Evolutionary conservation across 1,284 basidiomycete genomes (phyloP).

Genomic region (Mycena sp.): DNA sequence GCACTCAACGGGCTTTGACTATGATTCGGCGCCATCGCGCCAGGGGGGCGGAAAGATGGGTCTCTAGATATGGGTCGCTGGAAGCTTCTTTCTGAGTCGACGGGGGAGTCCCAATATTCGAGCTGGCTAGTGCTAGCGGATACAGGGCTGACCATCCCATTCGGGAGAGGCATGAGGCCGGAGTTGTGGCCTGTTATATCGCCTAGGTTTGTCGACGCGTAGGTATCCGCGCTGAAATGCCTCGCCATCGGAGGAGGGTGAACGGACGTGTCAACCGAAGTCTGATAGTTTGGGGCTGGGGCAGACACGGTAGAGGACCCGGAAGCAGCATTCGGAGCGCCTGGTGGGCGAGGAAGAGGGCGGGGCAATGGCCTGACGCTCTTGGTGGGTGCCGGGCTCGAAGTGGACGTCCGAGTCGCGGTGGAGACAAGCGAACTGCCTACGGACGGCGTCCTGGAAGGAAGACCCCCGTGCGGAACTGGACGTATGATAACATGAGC

Average conservation of each 20-base stretch:
- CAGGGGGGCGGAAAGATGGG: conserved; percentile 2
- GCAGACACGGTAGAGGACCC: not conserved
- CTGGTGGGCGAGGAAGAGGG: conserved; percentile 19
- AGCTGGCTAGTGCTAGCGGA: conserved; percentile 21
- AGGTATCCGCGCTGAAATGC: not conserved
- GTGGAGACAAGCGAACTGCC: not conserved
- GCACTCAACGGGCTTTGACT: not conserved
- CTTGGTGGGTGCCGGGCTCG: conserved; percentile 26
- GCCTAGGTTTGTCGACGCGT: conserved; percentile 8
- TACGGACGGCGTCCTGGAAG: conserved; percentile 4
- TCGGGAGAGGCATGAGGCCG: not conserved
- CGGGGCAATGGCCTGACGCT: not conserved
- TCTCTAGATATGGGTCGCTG: conserved; percentile 17
- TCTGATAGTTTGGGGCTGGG: not conserved
- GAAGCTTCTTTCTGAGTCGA: conserved; percentile 14
- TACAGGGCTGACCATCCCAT: conserved; percentile 11
- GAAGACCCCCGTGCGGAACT: conserved; percentile 28
- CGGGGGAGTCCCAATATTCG: conserved; percentile 28
- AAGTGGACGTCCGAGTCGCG: conserved; percentile 36
- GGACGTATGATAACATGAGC: not conserved
- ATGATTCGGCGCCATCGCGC: conserved; percentile 15
- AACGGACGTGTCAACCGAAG: not conserved
- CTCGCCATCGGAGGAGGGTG: conserved; percentile 1
- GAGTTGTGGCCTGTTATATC: not conserved
- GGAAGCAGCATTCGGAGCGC: not conserved